phyloP scores from a whole-genome alignment of 345 rosid species.

The Bruguiera parviflora region DNA sequence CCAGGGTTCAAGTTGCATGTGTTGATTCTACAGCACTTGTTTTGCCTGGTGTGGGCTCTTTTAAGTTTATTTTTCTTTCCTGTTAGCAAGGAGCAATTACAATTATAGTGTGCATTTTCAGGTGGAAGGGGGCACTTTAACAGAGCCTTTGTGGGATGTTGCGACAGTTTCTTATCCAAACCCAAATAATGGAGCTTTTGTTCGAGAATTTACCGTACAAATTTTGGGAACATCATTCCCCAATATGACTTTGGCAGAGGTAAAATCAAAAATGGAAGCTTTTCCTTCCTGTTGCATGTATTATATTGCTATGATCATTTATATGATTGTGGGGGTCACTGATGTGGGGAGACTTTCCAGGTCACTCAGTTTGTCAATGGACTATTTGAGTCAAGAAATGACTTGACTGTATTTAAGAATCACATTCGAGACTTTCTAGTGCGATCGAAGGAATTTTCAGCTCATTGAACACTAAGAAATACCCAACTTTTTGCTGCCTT shows the following conservation, averaged over 20 bases:
- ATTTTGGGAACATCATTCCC: conserved; percentile 90
- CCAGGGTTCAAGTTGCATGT: conserved; percentile 99
- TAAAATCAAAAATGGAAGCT: conserved; percentile 14
- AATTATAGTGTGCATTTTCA: conserved; percentile 24
- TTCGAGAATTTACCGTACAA: conserved; percentile 89
- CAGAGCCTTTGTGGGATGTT: conserved; percentile 94
- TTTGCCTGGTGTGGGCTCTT: conserved; percentile 59
- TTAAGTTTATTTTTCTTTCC: not conserved
- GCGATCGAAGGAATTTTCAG: conserved; percentile 83
- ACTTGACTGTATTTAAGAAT: conserved; percentile 75
- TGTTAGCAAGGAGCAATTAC: not conserved
- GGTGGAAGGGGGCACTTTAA: conserved; percentile 77
- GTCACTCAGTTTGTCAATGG: conserved; percentile 86
- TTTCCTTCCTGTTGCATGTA: not conserved
- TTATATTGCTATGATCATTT: not conserved
- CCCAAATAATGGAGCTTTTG: conserved; percentile 68
- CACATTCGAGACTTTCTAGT: conserved; percentile 94
- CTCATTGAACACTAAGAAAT: conserved; percentile 42
- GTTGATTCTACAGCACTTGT: conserved; percentile 74
- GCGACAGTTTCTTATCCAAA: conserved; percentile 64
- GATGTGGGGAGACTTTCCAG: conserved; percentile 37
- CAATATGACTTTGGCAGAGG: conserved; percentile 90
- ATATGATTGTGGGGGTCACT: conserved; percentile 1
- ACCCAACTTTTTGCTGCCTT: not conserved
- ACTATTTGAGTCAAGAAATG: conserved; percentile 74